phyloP scores from a whole-genome alignment of 805 yeast genomes.

The Ogataea methylovora region DNA sequence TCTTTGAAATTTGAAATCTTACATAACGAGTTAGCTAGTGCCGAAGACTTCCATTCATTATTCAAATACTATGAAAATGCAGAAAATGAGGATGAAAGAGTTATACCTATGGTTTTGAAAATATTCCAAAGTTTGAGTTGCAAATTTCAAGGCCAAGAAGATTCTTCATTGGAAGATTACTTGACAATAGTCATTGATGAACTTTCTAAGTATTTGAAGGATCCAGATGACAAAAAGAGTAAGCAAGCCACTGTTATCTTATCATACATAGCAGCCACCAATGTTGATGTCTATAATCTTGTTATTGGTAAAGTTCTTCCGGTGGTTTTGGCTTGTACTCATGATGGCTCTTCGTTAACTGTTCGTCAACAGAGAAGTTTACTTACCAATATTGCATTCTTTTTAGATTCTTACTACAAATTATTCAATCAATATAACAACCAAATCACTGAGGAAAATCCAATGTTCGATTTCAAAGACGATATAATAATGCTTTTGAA shows the following conservation, averaged over 20 bases:
- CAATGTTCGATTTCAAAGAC: conserved; percentile 48
- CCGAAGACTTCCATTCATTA: conserved; percentile 19
- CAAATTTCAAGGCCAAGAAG: conserved; percentile 21
- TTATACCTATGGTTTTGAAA: conserved; percentile 33
- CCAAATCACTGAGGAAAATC: conserved; percentile 19
- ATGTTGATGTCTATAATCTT: conserved; percentile 36
- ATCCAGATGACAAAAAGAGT: conserved; percentile 42
- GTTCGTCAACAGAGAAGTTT: conserved; percentile 52
- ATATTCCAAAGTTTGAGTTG: conserved; percentile 37
- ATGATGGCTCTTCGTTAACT: conserved; percentile 23
- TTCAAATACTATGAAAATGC: conserved; percentile 23
- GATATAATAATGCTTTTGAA: conserved; percentile 60
- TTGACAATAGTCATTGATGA: conserved; percentile 34
- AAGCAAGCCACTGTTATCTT: conserved; percentile 60
- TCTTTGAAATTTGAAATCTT: conserved; percentile 84
- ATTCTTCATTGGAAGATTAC: conserved; percentile 11
- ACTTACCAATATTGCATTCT: conserved; percentile 52
- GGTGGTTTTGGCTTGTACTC: conserved; percentile 27
- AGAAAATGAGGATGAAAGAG: conserved; percentile 24
- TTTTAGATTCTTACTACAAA: conserved; percentile 41
- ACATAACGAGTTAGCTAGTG: conserved; percentile 50
- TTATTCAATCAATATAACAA: conserved; percentile 27
- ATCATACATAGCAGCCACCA: conserved; percentile 45
- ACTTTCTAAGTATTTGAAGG: conserved; percentile 41
- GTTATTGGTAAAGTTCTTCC: conserved; percentile 42